phyloP scores from a whole-genome alignment of 2,329 filamentous ascomycete genomes.

The Emergomyces pasteurianus region DNA sequence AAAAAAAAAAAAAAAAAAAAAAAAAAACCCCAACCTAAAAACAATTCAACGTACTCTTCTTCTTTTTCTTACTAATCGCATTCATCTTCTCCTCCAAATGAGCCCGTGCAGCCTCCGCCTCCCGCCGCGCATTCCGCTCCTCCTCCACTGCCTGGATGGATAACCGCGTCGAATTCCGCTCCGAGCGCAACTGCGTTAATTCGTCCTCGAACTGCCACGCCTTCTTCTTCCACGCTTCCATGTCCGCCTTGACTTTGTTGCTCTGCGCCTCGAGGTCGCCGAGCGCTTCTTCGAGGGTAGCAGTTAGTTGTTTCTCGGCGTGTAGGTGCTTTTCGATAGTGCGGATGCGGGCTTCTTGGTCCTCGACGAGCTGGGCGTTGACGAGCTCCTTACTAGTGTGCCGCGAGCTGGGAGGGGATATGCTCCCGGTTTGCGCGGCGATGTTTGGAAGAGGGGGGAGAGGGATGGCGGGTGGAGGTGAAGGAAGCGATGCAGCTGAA shows the following conservation, averaged over 20 bases:
- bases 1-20: constrained; percentile 7
- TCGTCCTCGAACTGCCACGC: constrained; percentile 62
- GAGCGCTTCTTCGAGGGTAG: constrained; percentile 87
- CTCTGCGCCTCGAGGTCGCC: constrained; percentile 86
- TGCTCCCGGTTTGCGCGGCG: constrained; percentile 42
- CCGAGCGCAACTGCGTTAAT: constrained; percentile 42
- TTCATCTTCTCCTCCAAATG: constrained; percentile 94
- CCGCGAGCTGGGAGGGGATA: constrained; percentile 50
- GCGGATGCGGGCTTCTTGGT: constrained; percentile 87
- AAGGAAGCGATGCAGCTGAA: constrained; percentile 74
- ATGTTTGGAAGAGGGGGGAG: constrained; percentile 72
- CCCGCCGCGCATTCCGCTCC: constrained; percentile 81
- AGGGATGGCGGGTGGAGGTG: constrained; percentile 90
- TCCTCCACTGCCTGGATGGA: constrained; percentile 87
- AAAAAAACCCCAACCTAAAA: constrained; percentile 50
- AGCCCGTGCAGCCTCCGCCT: constrained; percentile 76
- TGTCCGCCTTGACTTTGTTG: constrained; percentile 82
- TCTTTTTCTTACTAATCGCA: constrained; percentile 82
- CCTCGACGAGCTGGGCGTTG: constrained; percentile 74
- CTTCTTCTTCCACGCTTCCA: constrained; percentile 83
- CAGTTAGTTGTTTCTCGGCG: constrained; percentile 91
- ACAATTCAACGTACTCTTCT: constrained; percentile 91
- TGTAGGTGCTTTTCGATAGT: constrained; percentile 95
- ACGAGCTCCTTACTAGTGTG: constrained; percentile 73
- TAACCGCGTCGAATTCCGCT: constrained; percentile 47